phyloP scores from a whole-genome alignment of 2,329 filamentous ascomycete genomes.

The Chaetothyriales sp. region DNA sequence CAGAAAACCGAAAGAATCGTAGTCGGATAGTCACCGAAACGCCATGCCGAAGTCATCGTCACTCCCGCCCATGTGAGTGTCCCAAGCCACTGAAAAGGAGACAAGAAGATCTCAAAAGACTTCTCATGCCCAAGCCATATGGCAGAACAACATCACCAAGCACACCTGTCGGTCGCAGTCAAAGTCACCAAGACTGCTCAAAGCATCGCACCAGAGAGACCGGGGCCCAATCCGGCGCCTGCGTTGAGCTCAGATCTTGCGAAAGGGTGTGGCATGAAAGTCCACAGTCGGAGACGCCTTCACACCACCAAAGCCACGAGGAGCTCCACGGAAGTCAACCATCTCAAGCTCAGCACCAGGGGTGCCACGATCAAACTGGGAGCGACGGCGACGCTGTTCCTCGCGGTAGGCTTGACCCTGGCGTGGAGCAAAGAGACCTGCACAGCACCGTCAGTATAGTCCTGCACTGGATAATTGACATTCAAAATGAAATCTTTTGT shows the following conservation, averaged over 20 bases:
- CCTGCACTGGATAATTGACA: neutral
- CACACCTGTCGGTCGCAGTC: neutral
- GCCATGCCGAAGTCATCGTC: neutral
- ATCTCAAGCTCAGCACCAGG: constrained; percentile 54
- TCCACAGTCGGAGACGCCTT: neutral
- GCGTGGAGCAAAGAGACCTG: constrained; percentile 67
- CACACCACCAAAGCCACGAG: neutral
- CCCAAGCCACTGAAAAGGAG: neutral
- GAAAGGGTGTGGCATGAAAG: neutral
- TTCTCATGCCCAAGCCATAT: neutral
- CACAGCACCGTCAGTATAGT: constrained; percentile 5
- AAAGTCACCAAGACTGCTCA: neutral
- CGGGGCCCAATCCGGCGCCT: neutral
- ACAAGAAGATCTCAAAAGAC: neutral
- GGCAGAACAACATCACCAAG: neutral
- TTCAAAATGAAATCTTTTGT: constrained; percentile 5
- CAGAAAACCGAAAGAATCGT: neutral
- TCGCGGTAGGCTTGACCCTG: constrained; percentile 57
- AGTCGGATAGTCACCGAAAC: neutral
- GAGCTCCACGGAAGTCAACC: constrained; percentile 1
- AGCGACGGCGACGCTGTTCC: constrained; percentile 60
- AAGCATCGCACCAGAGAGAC: neutral
- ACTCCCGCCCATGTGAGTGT: neutral
- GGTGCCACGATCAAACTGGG: constrained; percentile 70
- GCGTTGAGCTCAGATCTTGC: neutral